These are phyloP conservation scores for Collybia mongolica DNA, from an alignment of 768 basidiomycete genomes.

Conservation along the genomic window DNA sequence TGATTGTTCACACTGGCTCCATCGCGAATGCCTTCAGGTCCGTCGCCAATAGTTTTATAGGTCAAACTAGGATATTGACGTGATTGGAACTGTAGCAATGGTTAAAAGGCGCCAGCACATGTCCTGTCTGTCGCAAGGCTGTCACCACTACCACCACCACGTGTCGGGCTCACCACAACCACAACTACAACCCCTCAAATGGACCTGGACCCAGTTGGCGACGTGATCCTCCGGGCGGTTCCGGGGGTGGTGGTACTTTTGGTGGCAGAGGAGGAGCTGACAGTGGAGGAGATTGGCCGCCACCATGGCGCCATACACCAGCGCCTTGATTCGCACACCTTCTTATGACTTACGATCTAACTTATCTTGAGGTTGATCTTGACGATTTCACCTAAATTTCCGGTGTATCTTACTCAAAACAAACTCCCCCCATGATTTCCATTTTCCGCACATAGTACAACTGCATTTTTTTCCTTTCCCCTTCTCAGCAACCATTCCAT, in stretches of 20 bases:
- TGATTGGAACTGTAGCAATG: constrained; percentile 56
- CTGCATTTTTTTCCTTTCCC: no score
- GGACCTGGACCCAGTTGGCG: constrained; percentile 14
- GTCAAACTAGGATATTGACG: constrained; percentile 1
- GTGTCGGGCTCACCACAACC: background rate
- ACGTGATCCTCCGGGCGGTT: constrained; percentile 5
- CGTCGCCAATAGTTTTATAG: constrained; percentile 16
- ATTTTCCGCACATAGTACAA: no score
- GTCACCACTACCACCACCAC: constrained; percentile 28
- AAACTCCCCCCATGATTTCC: no score
- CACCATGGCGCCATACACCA: no score
- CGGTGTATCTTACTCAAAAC: no score
- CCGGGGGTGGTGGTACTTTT: background rate
- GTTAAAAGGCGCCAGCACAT: constrained; percentile 73
- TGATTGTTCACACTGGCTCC: constrained; percentile 80
- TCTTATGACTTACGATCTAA: no score
- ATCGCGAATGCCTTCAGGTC: constrained; percentile 74
- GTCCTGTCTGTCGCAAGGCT: constrained; percentile 75
- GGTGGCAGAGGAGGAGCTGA: no score
- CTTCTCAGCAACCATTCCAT: no score
- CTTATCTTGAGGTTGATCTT: no score
- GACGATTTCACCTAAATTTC: no score
- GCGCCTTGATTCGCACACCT: no score
- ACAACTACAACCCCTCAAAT: constrained; percentile 1
- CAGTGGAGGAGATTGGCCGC: no score